Evolutionary conservation across 2,329 filamentous ascomycete species (phyloP).

Genomic region (Penicillium sp.): DNA sequence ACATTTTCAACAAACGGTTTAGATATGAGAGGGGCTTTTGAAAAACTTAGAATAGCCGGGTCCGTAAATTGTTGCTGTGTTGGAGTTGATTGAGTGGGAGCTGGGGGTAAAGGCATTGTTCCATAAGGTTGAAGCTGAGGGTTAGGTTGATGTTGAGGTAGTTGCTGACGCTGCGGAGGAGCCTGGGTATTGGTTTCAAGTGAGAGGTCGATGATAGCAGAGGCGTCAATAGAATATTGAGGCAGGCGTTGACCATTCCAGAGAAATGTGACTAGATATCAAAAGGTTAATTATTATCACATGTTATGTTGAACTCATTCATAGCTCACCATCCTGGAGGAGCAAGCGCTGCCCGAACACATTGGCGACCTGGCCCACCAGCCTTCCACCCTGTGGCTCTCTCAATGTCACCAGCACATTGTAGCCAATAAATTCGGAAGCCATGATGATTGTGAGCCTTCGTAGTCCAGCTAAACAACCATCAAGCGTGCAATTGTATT

Average conservation of each 20-base stretch:
- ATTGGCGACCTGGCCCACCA: conserved; percentile 69
- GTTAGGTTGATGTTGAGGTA: conserved; percentile 8
- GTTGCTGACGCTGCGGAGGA: conserved; percentile 19
- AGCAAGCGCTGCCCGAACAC: conserved; percentile 68
- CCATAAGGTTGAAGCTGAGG: neutral
- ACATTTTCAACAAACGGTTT: conserved; percentile 5
- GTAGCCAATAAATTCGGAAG: conserved; percentile 70
- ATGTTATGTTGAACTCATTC: neutral
- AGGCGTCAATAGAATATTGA: conserved; percentile 56
- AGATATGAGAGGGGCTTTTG: conserved; percentile 29
- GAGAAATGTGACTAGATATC: conserved; percentile 44
- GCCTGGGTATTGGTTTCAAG: conserved; percentile 21
- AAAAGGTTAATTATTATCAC: conserved; percentile 14
- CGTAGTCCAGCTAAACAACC: conserved; percentile 2
- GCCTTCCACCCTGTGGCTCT: conserved; percentile 60
- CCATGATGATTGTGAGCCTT: conserved; percentile 49
- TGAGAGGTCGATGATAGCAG: conserved; percentile 57
- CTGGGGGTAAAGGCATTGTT: conserved; percentile 11
- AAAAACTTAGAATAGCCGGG: conserved; percentile 75
- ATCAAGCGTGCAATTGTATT: neutral
- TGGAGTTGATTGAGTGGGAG: conserved; percentile 26
- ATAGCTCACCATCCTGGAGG: conserved; percentile 65
- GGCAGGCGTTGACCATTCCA: conserved; percentile 53
- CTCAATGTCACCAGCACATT: conserved; percentile 71
- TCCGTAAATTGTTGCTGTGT: conserved; percentile 63